Base-by-base conservation (phyloP, 148 eudicot genomes). In the Vaccinium darrowii region DNA sequence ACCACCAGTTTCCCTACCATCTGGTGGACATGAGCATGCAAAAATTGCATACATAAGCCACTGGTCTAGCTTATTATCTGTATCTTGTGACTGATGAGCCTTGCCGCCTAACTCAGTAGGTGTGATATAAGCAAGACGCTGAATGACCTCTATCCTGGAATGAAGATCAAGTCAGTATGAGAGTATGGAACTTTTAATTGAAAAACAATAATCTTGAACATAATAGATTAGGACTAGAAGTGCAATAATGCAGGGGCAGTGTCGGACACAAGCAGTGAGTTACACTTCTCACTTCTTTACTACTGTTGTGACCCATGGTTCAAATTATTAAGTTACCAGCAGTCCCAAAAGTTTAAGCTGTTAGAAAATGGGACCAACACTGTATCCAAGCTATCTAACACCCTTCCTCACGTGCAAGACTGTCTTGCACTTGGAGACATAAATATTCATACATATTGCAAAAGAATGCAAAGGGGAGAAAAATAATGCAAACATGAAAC, bases 41-140 rank as follows among this genome's bases (percentile, higher is more conserved):
- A 97, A 95, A 92, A 95, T 93, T 47, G 98, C 98, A 91, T 97
- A 97, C 96, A 97, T 95, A 85, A 95, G 95, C 99, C 99, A 97
- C 83, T 95, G 99, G 87, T 97, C 99, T 90, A 95, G 91, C 89
- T 95, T 97, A 88, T 86, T 95, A 84, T 97, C 99, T 25, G 92
- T 86, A 84, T 97, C 99, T 86, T 94, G 98, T 71, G 98, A 88
- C 86, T 91, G 99, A 86, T 91, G 87, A 88, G 96, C 96, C 89
- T 94, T 97, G 80, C 98, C 99, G 43, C 99, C 99, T 88, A 97
- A 91, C 88, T 97, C 99, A 60, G 87, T 58, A 82, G 99, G 98
- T 52, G 99, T 97, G 79, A 97, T 92, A 88, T 92, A 95, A 88
- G 91, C 92, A 91, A 97, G 98, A 69, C 99, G 98, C 23, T 95